These are phyloP conservation scores for Volvariella volvacea DNA, from an alignment of 1,284 basidiomycete genomes.

Conservation along the genomic window DNA sequence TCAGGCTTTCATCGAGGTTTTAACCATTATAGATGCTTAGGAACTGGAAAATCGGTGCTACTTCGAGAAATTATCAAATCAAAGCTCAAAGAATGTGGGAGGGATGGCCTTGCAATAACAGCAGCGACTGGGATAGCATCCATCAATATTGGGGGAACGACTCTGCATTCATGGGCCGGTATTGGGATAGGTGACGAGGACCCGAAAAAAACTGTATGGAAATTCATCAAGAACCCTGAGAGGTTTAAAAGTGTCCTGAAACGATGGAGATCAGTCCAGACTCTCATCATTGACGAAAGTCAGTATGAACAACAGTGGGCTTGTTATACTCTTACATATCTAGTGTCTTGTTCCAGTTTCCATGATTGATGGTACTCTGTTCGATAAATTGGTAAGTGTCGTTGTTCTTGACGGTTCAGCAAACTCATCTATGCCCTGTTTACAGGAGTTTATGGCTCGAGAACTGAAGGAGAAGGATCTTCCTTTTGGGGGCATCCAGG, in stretches of 20 bases:
- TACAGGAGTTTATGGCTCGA: slow-evolving; percentile 51
- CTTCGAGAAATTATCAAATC: slow-evolving; percentile 64
- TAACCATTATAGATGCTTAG: slow-evolving; percentile 27
- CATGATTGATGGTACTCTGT: slow-evolving; percentile 85
- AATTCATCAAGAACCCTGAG: slow-evolving; percentile 34
- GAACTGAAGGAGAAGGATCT: slow-evolving; percentile 44
- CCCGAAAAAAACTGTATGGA: slow-evolving; percentile 49
- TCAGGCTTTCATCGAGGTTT: neutral
- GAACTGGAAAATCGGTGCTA: slow-evolving; percentile 90
- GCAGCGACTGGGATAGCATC: slow-evolving; percentile 92
- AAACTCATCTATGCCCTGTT: neutral
- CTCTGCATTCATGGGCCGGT: slow-evolving; percentile 87
- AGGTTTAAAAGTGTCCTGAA: slow-evolving; percentile 61
- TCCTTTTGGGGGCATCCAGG: slow-evolving; percentile 89
- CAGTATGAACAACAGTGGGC: slow-evolving; percentile 12
- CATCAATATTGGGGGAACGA: slow-evolving; percentile 84
- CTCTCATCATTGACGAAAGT: slow-evolving; percentile 92
- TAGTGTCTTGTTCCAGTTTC: slow-evolving; percentile 64
- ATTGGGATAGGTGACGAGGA: slow-evolving; percentile 75
- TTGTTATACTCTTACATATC: slow-evolving; percentile 18
- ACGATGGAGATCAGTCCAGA: slow-evolving; percentile 72
- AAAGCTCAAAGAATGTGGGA: too few species aligned
- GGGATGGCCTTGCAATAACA: slow-evolving; percentile 73
- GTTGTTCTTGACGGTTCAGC: neutral
- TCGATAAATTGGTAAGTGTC: slow-evolving; percentile 69